phyloP scores from a whole-genome alignment of 2,329 filamentous ascomycete genomes.

The Botrytis medusae region DNA sequence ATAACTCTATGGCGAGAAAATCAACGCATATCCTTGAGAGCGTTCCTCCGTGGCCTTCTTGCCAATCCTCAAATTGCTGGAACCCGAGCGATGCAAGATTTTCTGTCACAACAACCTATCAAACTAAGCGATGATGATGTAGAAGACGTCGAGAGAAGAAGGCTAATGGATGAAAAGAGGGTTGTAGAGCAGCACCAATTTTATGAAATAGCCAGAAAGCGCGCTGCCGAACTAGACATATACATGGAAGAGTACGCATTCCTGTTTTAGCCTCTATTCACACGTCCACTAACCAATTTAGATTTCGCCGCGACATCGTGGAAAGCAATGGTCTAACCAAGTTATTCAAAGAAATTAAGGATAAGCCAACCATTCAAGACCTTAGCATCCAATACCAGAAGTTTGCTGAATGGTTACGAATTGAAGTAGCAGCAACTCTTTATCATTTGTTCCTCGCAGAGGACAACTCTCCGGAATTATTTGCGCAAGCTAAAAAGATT shows the following conservation, averaged over 20 bases:
- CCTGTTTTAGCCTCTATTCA: background rate
- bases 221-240: constrained; percentile 89
- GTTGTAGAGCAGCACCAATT: constrained; percentile 92
- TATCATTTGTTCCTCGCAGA: constrained; percentile 97
- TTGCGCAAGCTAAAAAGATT: constrained; percentile 89
- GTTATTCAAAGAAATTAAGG: constrained; percentile 88
- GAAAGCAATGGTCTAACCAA: constrained; percentile 81
- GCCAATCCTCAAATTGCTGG: constrained; percentile 81
- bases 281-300: constrained; percentile 36
- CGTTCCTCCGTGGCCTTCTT: constrained; percentile 83
- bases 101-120: constrained; percentile 72
- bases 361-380: constrained; percentile 83
- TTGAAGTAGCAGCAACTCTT: constrained; percentile 93
- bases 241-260: constrained; percentile 87
- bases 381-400: constrained; percentile 95
- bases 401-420: constrained; percentile 96
- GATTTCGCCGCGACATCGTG: constrained; percentile 66
- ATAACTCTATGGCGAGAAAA: constrained; percentile 77
- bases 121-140: constrained; percentile 78
- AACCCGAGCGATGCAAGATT: constrained; percentile 81
- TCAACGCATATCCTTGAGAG: constrained; percentile 86
- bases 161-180: constrained; percentile 80
- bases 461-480: constrained; percentile 95
- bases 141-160: constrained; percentile 75
- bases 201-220: constrained; percentile 89